These are phyloP conservation scores for Pyricularia grisea DNA, from an alignment of 2,329 filamentous ascomycete genomes.

Conservation along the genomic window DNA sequence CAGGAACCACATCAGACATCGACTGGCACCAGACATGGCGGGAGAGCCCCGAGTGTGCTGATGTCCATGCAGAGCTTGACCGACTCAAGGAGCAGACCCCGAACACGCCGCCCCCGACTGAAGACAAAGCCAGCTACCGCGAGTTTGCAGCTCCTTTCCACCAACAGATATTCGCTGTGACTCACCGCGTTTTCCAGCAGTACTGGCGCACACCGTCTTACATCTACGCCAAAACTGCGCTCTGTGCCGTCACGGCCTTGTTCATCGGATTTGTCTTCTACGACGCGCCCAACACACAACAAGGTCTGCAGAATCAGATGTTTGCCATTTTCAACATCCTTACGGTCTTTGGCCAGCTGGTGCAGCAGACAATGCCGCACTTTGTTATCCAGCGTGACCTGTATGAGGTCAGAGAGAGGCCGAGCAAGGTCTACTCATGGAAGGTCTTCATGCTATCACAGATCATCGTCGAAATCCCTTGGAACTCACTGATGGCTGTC, in stretches of 20 bases:
- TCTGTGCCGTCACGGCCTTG: slow-evolving; percentile 42
- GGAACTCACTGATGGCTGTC: slow-evolving; percentile 55
- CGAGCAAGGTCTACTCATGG: slow-evolving; percentile 62
- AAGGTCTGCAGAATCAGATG: slow-evolving; percentile 63
- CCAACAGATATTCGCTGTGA: slow-evolving; percentile 50
- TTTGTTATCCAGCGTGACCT: slow-evolving; percentile 59
- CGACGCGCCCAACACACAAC: slow-evolving; percentile 47
- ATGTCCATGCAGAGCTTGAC: slow-evolving; percentile 44
- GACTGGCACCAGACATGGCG: slow-evolving; percentile 25
- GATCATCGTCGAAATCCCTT: slow-evolving; percentile 61
- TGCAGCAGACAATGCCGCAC: slow-evolving; percentile 61
- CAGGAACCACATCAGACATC: slow-evolving; percentile 29
- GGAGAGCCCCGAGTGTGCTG: slow-evolving; percentile 20
- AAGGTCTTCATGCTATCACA: slow-evolving; percentile 57
- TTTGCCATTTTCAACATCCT: slow-evolving; percentile 63
- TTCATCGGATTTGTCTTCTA: slow-evolving; percentile 66
- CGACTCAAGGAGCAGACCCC: slow-evolving; percentile 17
- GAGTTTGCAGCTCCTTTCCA: slow-evolving; percentile 65
- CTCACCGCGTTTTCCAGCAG: slow-evolving; percentile 56
- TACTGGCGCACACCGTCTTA: slow-evolving; percentile 66
- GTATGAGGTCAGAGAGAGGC: slow-evolving; percentile 62
- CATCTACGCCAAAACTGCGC: slow-evolving; percentile 57
- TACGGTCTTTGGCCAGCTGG: slow-evolving; percentile 58
- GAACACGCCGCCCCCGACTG: slow-evolving; percentile 27
- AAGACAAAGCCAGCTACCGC: slow-evolving; percentile 22